Base-by-base conservation (phyloP, 2,329 filamentous ascomycete species). In the Ceratocystis cacaofunesta region DNA sequence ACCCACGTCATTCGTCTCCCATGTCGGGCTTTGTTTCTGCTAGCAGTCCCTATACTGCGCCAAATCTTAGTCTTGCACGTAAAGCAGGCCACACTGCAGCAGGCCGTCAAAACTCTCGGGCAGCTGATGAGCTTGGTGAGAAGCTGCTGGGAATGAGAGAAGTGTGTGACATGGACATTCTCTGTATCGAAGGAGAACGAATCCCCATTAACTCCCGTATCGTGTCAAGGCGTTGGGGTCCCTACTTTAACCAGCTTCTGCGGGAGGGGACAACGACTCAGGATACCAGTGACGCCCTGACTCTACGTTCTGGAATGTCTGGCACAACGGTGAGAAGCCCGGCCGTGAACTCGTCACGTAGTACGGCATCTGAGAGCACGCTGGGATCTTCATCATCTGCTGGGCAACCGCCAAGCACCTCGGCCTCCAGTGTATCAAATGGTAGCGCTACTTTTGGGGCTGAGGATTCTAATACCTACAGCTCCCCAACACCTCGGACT, bases 181-280 rank as follows among this genome's bases (percentile, higher is more conserved):
- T 97, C 32, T 94, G 92, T 63, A 86, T 96, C 52, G 88, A 89
- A 22, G 92, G 92, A 25, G 92, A 96, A 73, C 85, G 92, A 19
- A 90, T 97, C 69, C 90, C 94, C 0, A 89, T 96, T 70, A 99
- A 95, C 74, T 97, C 94, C 5, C 85, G 91, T 66, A 83, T 99
- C 17, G 81, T 97, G 17, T 87, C 89, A 8, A 84, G 90, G 32
- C 82, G 94, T 72, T 99, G 94, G 94, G 94, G 94, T 0, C 90
- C 91, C 0, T 96, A 95, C 73, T 97, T 99, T 76, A 90, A 96
- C 65, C 90, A 95, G 72, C 81, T 99, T 1, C 79, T 97, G 8
- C 85, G 89, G 32, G 92, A 96, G 74, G 90, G 89, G 3, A 85
- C 88, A 1, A 85, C 84, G 12, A 67, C 63, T 12, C 82, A 87